Evolutionary conservation across 2,329 filamentous ascomycete species (phyloP).

Genomic region (Onygena corvina): DNA sequence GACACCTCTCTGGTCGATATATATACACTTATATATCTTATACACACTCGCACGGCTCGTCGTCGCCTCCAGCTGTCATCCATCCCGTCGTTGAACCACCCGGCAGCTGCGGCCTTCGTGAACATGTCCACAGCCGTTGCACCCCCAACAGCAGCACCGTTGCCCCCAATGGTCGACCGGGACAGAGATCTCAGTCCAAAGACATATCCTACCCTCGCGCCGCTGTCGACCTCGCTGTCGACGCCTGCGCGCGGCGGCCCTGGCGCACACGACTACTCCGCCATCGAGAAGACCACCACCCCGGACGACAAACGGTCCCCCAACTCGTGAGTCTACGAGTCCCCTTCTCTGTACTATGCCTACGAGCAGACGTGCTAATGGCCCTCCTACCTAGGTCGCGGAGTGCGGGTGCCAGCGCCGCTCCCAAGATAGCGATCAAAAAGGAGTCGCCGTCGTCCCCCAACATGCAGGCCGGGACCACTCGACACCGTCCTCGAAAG

Average conservation of each 20-base stretch:
- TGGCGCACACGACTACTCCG: slow-evolving; percentile 24
- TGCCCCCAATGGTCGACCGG: slow-evolving; percentile 34
- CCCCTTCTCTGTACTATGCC: not conserved
- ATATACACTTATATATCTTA: not conserved
- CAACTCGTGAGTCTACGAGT: slow-evolving; percentile 35
- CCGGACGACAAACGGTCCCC: slow-evolving; percentile 44
- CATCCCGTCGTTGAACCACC: slow-evolving; percentile 2
- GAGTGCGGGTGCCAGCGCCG: slow-evolving; percentile 38
- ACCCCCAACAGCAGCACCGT: slow-evolving; percentile 32
- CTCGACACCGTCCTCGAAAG: slow-evolving; percentile 40
- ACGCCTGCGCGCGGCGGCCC: slow-evolving; percentile 25
- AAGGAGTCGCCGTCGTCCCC: slow-evolving; percentile 83
- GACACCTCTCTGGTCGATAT: no score
- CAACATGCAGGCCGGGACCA: slow-evolving; percentile 50
- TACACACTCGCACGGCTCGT: not conserved
- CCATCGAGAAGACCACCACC: slow-evolving; percentile 25
- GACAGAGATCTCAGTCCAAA: slow-evolving; percentile 34
- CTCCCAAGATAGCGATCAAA: slow-evolving; percentile 83
- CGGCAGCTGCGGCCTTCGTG: not conserved
- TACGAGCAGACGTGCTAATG: no score
- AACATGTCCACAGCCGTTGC: slow-evolving; percentile 41
- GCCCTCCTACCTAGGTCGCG: slow-evolving; percentile 20
- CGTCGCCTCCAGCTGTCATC: not conserved
- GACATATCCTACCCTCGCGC: slow-evolving; percentile 33
- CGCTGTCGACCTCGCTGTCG: slow-evolving; percentile 25